Conservation (phyloP, 2,329 filamentous ascomycete genomes). For the Aspergillus sclerotialis region DNA sequence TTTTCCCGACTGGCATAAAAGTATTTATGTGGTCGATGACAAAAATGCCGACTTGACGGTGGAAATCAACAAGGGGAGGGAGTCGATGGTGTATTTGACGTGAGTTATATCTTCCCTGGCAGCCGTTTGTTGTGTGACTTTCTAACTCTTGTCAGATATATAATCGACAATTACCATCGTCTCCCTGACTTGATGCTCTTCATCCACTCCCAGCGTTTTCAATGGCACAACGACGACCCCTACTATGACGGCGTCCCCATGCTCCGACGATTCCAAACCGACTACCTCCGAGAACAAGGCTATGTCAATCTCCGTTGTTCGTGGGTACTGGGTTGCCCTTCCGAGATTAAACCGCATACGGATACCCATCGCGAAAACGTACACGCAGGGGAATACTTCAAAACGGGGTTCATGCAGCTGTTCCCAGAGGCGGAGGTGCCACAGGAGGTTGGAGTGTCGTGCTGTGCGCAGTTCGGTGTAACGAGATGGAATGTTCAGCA, state of each 20-base stretch:
- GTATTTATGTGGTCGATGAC: conserved; percentile 51
- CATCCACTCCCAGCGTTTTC: conserved; percentile 33
- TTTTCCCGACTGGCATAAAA: conserved; percentile 44
- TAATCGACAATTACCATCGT: conserved; percentile 36
- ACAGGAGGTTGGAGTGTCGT: conserved; percentile 42
- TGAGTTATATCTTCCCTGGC: conserved; percentile 14
- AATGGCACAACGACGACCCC: conserved; percentile 47
- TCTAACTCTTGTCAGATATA: conserved; percentile 23
- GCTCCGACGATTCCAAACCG: conserved; percentile 42
- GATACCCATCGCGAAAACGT: conserved; percentile 37
- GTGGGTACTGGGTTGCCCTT: conserved; percentile 47
- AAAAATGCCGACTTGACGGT: conserved; percentile 42
- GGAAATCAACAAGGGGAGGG: conserved; percentile 36
- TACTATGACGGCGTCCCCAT: conserved; percentile 46
- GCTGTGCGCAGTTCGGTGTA: conserved; percentile 51
- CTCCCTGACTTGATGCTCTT: conserved; percentile 37
- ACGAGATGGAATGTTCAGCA: conserved; percentile 41
- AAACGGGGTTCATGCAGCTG: conserved; percentile 42
- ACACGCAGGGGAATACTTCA: conserved; percentile 45
- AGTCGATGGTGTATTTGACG: conserved; percentile 40
- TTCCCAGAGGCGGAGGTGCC: conserved; percentile 39
- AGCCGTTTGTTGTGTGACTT: background rate
- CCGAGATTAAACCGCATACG: conserved; percentile 42
- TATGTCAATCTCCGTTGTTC: conserved; percentile 50
- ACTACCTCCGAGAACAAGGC: conserved; percentile 43